Base-by-base conservation (phyloP, 2,329 filamentous ascomycete genomes). In the Botrytis byssoidea region DNA sequence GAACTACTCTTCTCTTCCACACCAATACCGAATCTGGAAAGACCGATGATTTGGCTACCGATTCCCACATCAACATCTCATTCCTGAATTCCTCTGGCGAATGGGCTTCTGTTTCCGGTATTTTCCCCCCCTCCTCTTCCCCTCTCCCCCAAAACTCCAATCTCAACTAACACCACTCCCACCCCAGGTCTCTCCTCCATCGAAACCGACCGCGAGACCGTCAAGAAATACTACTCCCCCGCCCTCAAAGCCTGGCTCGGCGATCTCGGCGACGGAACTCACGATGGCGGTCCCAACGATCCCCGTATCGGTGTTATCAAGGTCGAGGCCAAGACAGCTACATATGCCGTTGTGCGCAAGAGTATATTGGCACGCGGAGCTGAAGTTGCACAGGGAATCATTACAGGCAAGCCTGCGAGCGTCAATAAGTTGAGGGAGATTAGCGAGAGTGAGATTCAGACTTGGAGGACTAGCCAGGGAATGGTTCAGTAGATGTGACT, bases 11-110 rank as follows among this genome's bases (percentile, higher is more conserved):
- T 73, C 88, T 97, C 82, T 97, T 97, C 88, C 92, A 96, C 85
- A 94, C 94, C 80, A 97, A 97, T 86, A 94, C 93, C 76, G 92
- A 95, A 82, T 94, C 93, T 16, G 90, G 93, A 84, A 97, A 97
- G 87, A 94, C 93, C 8, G 88, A 93, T 82, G 94, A 97, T 80
- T 87, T 97, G 60, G 86, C 88, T 73, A 85, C 86, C 73, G 91
- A 97, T 82, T 85, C 91, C 0, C 88, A 93, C 78, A 88, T 94
- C 84, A 97, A 97, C 85, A 87, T 97, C 77, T 89, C 91, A 66
- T 97, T 97, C 86, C 86, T 95, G 78, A 92, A 92, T 82, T 82
- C 83, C 77, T 88, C 89, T 3, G 93, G 94, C 77, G 91, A 95
- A 82, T 97, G 94, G 94, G 94, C 94, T 0, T 96, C 93, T 3